phyloP scores from a whole-genome alignment of 2,329 filamentous ascomycete genomes.

The Juglanconis sp. region DNA sequence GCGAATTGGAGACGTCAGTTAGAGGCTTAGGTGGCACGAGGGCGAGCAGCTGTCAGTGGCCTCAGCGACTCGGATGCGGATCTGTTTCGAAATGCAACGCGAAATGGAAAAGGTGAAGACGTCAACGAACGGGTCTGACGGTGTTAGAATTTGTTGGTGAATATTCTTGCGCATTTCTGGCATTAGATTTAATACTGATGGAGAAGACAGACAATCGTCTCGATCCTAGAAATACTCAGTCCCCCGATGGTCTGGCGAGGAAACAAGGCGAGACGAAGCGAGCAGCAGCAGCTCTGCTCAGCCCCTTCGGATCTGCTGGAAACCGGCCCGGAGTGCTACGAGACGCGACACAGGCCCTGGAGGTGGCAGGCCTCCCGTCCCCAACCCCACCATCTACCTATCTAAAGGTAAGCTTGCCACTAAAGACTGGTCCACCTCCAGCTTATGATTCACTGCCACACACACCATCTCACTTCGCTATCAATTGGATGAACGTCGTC shows the following conservation, averaged over 20 bases:
- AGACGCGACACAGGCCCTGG: no score
- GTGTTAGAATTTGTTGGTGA: neutral
- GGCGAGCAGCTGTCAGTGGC: neutral
- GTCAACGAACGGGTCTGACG: neutral
- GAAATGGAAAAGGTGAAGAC: neutral
- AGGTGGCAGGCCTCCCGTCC: neutral
- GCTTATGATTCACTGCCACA: neutral
- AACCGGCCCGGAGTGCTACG: no score
- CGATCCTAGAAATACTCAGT: slow-evolving; percentile 4
- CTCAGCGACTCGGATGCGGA: neutral
- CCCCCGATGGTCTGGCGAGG: neutral
- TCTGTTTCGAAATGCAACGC: neutral
- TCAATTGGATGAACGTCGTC: neutral
- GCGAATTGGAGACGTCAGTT: slow-evolving; percentile 9
- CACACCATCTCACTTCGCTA: no score
- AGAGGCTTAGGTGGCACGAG: neutral
- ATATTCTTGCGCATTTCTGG: neutral
- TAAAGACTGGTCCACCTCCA: no score
- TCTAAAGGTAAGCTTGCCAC: no score
- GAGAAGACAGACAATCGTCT: neutral
- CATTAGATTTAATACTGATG: neutral
- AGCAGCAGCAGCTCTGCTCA: slow-evolving; percentile 4
- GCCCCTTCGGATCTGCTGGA: neutral
- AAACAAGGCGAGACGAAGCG: slow-evolving; percentile 4
- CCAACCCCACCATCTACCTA: neutral